These are phyloP conservation scores for Castanopsis chinensis DNA, from an alignment of 306 rosid species.

Conservation along the genomic window DNA sequence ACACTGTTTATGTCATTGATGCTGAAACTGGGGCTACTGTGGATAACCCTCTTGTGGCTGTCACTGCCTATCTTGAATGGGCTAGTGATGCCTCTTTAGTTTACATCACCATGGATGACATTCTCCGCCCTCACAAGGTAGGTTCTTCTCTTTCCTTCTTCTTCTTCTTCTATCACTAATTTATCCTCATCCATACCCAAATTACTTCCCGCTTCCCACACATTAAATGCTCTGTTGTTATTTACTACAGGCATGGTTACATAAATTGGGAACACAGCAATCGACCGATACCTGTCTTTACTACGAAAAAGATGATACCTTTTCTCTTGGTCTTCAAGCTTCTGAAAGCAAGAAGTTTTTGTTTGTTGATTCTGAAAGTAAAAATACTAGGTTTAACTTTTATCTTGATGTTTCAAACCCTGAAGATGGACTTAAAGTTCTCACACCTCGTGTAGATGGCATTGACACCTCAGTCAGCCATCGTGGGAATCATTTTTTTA, in stretches of 20 bases:
- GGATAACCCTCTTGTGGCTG: conserved; percentile 54
- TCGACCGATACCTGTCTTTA: conserved; percentile 76
- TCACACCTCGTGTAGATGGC: conserved; percentile 80
- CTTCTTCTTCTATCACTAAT: too few relatives aligned
- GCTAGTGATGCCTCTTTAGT: conserved; percentile 67
- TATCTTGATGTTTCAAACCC: conserved; percentile 76
- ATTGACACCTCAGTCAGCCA: conserved; percentile 76
- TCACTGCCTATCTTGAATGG: conserved; percentile 70
- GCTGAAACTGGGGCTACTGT: conserved; percentile 61
- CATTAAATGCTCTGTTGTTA: background rate
- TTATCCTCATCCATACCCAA: background rate
- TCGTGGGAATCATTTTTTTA: conserved; percentile 83
- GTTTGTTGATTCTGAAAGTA: conserved; percentile 86
- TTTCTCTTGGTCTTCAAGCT: conserved; percentile 68
- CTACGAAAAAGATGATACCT: conserved; percentile 72
- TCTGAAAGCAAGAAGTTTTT: conserved; percentile 85
- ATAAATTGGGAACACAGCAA: conserved; percentile 72
- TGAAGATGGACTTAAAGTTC: conserved; percentile 67
- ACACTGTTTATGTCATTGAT: conserved; percentile 72
- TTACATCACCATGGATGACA: conserved; percentile 80
- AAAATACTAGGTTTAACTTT: conserved; percentile 82
- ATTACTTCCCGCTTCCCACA: too few relatives aligned
- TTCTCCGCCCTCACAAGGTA: conserved; percentile 94
- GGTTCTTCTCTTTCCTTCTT: conserved; percentile 7
- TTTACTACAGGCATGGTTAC: conserved; percentile 77